Percentiles rank a stretch among this genome's conserved stretches.
Conservation (phyloP, 192 early-diverging fungal species). For the Linnemannia hyalina region DNA sequence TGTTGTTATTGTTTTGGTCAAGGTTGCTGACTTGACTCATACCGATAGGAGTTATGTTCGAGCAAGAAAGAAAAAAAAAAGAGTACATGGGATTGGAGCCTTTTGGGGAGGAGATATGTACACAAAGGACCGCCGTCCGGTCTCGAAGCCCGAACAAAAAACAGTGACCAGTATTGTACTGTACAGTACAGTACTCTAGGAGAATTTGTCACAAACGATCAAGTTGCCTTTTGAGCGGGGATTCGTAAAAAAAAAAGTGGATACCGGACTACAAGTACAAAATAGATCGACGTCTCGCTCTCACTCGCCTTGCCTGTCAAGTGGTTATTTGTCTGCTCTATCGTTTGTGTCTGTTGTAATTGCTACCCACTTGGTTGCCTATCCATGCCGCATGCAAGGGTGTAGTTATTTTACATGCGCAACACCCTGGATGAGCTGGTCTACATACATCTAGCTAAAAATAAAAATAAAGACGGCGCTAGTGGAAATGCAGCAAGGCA, state of each 20-base stretch:
- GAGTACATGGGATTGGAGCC: not conserved
- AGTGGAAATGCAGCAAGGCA: not conserved
- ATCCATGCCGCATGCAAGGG: not conserved
- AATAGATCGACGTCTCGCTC: not conserved
- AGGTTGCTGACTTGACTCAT: constrained; percentile 1
- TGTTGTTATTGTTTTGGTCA: not conserved
- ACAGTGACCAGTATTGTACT: not conserved
- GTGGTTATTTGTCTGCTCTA: not conserved
- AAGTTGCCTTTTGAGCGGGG: not conserved
- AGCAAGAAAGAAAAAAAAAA: not conserved
- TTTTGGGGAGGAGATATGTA: not conserved
- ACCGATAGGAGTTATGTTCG: not conserved
- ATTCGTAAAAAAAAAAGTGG: not conserved
- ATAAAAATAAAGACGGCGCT: not conserved
- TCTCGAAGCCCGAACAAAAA: not conserved
- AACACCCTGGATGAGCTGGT: not conserved
- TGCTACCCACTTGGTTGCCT: not conserved
- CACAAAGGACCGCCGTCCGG: not conserved
- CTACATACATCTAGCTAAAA: not conserved
- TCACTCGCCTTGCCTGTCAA: not conserved
- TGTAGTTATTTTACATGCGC: not conserved
- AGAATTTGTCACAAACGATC: not conserved
- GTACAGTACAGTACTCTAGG: not conserved
- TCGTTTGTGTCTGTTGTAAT: not conserved
- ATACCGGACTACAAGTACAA: not conserved